phyloP scores from a whole-genome alignment of 2,329 filamentous ascomycete genomes.

The Ascochyta lentis region DNA sequence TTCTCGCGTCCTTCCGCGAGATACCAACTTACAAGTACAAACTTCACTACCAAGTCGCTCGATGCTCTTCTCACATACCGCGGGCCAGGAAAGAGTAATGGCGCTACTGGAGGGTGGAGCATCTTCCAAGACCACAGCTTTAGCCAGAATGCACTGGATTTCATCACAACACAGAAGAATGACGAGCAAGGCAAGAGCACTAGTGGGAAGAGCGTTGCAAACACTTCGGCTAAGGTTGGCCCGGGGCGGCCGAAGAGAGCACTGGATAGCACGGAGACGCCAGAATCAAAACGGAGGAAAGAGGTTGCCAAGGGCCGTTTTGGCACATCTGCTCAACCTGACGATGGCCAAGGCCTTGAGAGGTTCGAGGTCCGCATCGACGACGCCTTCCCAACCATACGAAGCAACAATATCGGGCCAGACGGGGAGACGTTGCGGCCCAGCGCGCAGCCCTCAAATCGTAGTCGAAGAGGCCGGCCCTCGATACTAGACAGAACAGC shows the following conservation, averaged over 20 bases:
- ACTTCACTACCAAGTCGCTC: constrained; percentile 74
- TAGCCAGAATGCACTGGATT: constrained; percentile 60
- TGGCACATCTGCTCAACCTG: constrained; percentile 57
- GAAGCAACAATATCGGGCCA: constrained; percentile 7
- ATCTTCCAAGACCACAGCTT: constrained; percentile 72
- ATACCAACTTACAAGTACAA: constrained; percentile 72
- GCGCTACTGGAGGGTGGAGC: constrained; percentile 78
- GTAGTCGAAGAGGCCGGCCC: constrained; percentile 37
- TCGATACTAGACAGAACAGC: constrained; percentile 45
- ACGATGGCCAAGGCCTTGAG: constrained; percentile 48
- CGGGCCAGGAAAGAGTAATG: constrained; percentile 73
- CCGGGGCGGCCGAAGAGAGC: constrained; percentile 38
- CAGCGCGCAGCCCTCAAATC: constrained; percentile 26
- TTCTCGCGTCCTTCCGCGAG: constrained; percentile 76
- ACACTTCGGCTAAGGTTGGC: constrained; percentile 26
- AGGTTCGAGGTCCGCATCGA: constrained; percentile 59
- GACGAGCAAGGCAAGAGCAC: constrained; percentile 29
- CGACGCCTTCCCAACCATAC: constrained; percentile 48
- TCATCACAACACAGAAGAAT: constrained; percentile 39
- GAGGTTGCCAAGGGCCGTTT: constrained; percentile 73
- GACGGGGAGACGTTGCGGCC: constrained; percentile 24
- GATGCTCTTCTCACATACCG: constrained; percentile 71
- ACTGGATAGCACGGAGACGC: constrained; percentile 34
- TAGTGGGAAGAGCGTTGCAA: constrained; percentile 8
- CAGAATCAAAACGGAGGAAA: constrained; percentile 63